Evolutionary conservation across 1,284 basidiomycete genomes (phyloP).

Genomic region (Sutorius eximius): DNA sequence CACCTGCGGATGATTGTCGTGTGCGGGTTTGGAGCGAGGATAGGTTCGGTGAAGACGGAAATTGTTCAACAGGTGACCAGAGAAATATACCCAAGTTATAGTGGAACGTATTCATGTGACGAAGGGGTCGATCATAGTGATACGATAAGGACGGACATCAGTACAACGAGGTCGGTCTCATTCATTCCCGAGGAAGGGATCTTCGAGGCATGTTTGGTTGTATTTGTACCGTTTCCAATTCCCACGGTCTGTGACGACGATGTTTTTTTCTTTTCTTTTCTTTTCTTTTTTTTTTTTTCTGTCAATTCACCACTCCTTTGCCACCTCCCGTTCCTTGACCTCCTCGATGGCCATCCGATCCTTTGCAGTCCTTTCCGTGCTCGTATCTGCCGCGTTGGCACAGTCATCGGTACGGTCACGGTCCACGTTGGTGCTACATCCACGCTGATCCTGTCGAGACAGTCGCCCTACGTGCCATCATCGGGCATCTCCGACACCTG

Average conservation of each 20-base stretch:
- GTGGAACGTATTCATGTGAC: conserved; percentile 11
- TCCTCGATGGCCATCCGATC: conserved; percentile 28
- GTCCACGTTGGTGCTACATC: background rate
- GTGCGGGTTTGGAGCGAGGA: conserved; percentile 2
- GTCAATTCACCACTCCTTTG: background rate
- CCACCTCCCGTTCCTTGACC: conserved; percentile 26
- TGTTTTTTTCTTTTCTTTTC: no score
- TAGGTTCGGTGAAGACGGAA: conserved; percentile 15
- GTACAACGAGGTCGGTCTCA: conserved; percentile 13
- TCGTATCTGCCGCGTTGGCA: conserved; percentile 20
- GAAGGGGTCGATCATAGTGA: conserved; percentile 18
- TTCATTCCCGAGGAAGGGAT: conserved; percentile 24
- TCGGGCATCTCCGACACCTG: conserved; percentile 61
- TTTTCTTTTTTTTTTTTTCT: background rate
- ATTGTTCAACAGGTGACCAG: conserved; percentile 5
- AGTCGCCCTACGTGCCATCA: conserved; percentile 64
- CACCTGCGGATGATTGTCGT: conserved; percentile 9
- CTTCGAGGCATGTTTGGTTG: background rate
- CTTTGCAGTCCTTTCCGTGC: conserved; percentile 22
- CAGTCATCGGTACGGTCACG: conserved; percentile 18
- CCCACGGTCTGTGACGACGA: background rate
- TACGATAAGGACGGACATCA: conserved; percentile 20
- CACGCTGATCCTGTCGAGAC: conserved; percentile 17
- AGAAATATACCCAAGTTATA: background rate
- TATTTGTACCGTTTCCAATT: background rate